phyloP scores from a whole-genome alignment of 2,329 filamentous ascomycete species.

The Trichoderma gracile region DNA sequence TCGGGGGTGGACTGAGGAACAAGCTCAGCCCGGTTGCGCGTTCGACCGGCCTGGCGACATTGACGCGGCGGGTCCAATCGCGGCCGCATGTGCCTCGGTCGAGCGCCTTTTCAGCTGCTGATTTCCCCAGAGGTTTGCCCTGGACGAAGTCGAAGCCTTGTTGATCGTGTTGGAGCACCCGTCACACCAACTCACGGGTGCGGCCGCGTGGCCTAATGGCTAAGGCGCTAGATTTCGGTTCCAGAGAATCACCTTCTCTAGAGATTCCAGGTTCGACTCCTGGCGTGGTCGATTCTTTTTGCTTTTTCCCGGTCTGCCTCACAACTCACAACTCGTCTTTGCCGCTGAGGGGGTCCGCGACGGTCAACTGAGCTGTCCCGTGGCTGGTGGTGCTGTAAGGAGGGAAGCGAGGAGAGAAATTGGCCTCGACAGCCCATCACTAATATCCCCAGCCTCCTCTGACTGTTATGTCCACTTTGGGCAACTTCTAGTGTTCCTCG shows the following conservation, averaged over 20 bases:
- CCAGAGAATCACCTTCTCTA: slow-evolving; percentile 31
- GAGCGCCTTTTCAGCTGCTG: slow-evolving; percentile 21
- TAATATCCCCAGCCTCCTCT: slow-evolving; percentile 13
- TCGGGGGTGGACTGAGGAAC: slow-evolving; percentile 2
- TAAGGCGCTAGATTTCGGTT: slow-evolving; percentile 43
- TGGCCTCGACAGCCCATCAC: not conserved
- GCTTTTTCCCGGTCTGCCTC: not conserved
- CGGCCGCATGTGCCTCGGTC: slow-evolving; percentile 24
- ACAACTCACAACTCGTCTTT: not conserved
- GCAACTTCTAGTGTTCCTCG: slow-evolving; percentile 11
- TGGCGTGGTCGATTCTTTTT: slow-evolving; percentile 37
- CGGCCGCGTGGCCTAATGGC: slow-evolving; percentile 42
- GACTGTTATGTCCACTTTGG: slow-evolving; percentile 20
- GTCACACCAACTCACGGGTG: slow-evolving; percentile 12
- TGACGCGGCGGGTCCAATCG: slow-evolving; percentile 12
- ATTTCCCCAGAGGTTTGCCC: slow-evolving; percentile 14
- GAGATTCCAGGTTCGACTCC: slow-evolving; percentile 43
- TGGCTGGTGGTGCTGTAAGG: not conserved
- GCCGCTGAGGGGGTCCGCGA: not conserved
- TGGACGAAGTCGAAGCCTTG: slow-evolving; percentile 16
- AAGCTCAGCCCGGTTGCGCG: slow-evolving; percentile 8
- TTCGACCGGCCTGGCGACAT: slow-evolving; percentile 13
- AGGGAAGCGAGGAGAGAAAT: not conserved
- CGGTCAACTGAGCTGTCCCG: not conserved
- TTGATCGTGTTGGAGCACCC: slow-evolving; percentile 8